Percentiles rank a stretch among this genome's conserved stretches.
These are phyloP conservation scores for Lichtheimia ramosa DNA, from an alignment of 371 early-diverging fungal genomes.

Conservation along the genomic window DNA sequence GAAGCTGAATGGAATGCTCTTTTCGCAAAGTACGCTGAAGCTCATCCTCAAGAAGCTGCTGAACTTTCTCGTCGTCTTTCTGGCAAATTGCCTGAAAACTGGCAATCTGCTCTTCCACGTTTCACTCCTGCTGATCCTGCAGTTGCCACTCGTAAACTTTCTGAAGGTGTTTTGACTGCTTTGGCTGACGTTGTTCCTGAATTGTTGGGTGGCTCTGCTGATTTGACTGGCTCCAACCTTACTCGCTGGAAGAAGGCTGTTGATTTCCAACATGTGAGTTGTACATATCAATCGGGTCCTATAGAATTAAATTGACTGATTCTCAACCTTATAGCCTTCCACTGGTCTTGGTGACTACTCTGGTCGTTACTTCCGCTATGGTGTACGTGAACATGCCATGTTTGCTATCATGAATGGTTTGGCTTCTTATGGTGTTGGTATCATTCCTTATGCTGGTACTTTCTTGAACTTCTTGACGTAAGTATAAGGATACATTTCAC, in stretches of 20 bases:
- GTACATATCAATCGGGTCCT: background rate
- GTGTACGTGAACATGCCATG: conserved; percentile 99
- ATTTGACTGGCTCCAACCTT: conserved; percentile 93
- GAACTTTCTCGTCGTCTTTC: conserved; percentile 76
- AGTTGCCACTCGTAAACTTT: conserved; percentile 84
- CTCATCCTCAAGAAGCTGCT: conserved; percentile 60
- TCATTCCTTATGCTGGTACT: conserved; percentile 93
- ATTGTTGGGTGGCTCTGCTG: conserved; percentile 95
- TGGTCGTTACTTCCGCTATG: conserved; percentile 95
- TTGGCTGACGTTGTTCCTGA: conserved; percentile 76
- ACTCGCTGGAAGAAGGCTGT: conserved; percentile 88
- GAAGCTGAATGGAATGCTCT: conserved; percentile 74
- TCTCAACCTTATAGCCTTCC: conserved; percentile 21
- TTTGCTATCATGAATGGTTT: conserved; percentile 96
- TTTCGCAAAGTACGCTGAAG: conserved; percentile 57
- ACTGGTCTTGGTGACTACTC: conserved; percentile 74
- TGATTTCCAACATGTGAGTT: conserved; percentile 83
- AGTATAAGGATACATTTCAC: conserved; percentile 12
- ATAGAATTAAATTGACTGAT: background rate
- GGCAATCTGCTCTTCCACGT: conserved; percentile 66
- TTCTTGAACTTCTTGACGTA: conserved; percentile 97
- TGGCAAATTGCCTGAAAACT: conserved; percentile 71
- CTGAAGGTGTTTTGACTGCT: conserved; percentile 78
- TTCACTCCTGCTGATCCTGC: conserved; percentile 75
- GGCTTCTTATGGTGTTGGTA: conserved; percentile 80